A percentile compares a stretch with the other conserved stretches of the same genome.
These are phyloP conservation scores for Kwoniella sp. DNA, from an alignment of 768 basidiomycete genomes.

Conservation along the genomic window DNA sequence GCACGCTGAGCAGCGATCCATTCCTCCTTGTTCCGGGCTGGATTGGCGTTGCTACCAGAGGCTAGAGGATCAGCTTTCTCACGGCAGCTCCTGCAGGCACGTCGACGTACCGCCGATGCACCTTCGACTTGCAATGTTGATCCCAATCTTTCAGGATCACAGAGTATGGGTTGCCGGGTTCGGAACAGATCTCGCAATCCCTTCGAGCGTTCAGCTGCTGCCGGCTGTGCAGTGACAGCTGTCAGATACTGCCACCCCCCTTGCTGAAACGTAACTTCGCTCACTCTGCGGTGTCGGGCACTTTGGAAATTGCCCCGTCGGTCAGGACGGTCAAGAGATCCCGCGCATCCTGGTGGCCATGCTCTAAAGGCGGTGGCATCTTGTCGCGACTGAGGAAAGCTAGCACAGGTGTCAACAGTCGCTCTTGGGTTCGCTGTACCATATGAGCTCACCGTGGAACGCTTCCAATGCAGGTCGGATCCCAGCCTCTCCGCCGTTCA, in stretches of 20 bases:
- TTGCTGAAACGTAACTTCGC: neutral
- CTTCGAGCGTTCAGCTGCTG: slow-evolving; percentile 35
- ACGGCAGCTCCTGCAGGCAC: neutral
- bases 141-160: slow-evolving; percentile 28
- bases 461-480: slow-evolving; percentile 67
- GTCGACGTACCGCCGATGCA: slow-evolving; percentile 21
- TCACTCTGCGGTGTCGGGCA: slow-evolving; percentile 39
- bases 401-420: neutral
- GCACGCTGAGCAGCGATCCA: slow-evolving; percentile 11
- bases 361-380: neutral
- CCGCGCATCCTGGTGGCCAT: slow-evolving; percentile 29
- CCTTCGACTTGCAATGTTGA: slow-evolving; percentile 13
- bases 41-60: slow-evolving; percentile 5
- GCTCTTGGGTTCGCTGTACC: no score
- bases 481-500: slow-evolving; percentile 55
- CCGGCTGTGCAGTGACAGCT: slow-evolving; percentile 16
- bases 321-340: slow-evolving; percentile 20
- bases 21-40: slow-evolving; percentile 8
- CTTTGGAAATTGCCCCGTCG: neutral
- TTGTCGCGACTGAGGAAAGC: no score
- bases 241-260: neutral
- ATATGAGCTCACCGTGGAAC: slow-evolving; percentile 28
- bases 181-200: slow-evolving; percentile 34
- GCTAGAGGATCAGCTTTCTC: neutral
- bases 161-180: slow-evolving; percentile 21